Conservation (phyloP, 495 filamentous ascomycete genomes). For the Neurospora sp. region DNA sequence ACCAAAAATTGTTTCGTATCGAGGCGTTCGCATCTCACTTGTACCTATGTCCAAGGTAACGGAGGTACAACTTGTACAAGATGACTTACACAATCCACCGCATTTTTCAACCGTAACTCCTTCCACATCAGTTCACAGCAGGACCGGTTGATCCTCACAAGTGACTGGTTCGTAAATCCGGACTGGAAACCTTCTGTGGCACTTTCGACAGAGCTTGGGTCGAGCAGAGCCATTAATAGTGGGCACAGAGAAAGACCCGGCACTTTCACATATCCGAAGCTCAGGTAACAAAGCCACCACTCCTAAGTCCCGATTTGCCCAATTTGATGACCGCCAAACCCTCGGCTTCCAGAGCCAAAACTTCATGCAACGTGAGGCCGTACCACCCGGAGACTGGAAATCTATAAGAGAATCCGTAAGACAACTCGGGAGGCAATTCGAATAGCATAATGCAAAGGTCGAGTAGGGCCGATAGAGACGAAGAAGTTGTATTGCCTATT, state of each 20-base stretch:
- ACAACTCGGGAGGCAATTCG: neutral
- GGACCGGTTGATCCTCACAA: neutral
- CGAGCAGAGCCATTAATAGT: neutral
- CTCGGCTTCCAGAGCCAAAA: neutral
- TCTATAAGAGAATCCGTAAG: neutral
- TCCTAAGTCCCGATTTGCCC: neutral
- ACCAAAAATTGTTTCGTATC: neutral
- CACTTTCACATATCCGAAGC: neutral
- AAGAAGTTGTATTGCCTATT: slow-evolving; percentile 30
- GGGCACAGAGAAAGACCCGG: neutral
- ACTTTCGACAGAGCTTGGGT: neutral
- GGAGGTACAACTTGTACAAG: neutral
- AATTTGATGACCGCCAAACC: neutral
- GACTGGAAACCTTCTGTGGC: neutral
- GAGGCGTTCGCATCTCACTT: neutral
- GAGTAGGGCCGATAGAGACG: slow-evolving; percentile 1
- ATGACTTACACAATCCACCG: neutral
- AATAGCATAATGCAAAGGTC: neutral
- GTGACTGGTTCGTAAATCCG: neutral
- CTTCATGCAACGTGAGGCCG: neutral
- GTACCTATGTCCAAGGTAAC: neutral
- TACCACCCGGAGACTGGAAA: neutral
- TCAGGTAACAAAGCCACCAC: neutral
- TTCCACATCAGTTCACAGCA: neutral
- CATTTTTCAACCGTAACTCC: neutral